A percentile compares a stretch with the other conserved stretches of the same genome.
Conservation (phyloP, 164 flowering plant genomes). For the Magnolia sinica region DNA sequence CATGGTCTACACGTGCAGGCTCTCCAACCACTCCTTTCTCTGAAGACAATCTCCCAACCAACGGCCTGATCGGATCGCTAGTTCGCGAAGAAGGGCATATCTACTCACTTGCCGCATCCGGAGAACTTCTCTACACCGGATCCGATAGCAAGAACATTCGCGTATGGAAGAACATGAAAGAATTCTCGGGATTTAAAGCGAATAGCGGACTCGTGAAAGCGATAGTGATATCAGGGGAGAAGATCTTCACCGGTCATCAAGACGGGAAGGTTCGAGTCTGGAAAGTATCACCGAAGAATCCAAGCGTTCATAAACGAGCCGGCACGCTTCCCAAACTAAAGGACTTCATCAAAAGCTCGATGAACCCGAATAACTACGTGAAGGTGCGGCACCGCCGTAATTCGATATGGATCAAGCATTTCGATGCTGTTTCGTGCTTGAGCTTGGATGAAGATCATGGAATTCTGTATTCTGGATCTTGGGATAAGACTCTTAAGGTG, state of each 20-base stretch:
- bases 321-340: slow-evolving; percentile 66
- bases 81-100: slow-evolving; percentile 87
- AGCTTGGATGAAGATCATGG: slow-evolving; percentile 59
- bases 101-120: slow-evolving; percentile 64
- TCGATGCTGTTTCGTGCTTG: slow-evolving; percentile 76
- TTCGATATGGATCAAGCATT: slow-evolving; percentile 77
- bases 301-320: slow-evolving; percentile 41
- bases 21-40: slow-evolving; percentile 10
- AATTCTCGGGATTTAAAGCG: slow-evolving; percentile 68
- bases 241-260: slow-evolving; percentile 88
- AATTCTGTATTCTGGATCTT: slow-evolving; percentile 72
- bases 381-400: slow-evolving; percentile 43
- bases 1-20: slow-evolving; percentile 28
- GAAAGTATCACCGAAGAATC: slow-evolving; percentile 49
- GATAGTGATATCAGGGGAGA: slow-evolving; percentile 57
- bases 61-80: slow-evolving; percentile 60
- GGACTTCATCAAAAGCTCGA: slow-evolving; percentile 61
- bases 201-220: slow-evolving; percentile 83
- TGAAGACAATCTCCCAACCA: slow-evolving; percentile 17
- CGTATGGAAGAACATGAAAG: slow-evolving; percentile 73
- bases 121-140: slow-evolving; percentile 78
- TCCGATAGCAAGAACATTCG: slow-evolving; percentile 94
- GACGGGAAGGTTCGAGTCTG: slow-evolving; percentile 86
- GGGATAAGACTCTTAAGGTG: slow-evolving; percentile 82
- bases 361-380: slow-evolving; percentile 68